Evolutionary conservation across 345 rosid genomes (phyloP).

Genomic region (Corchorus capsularis): DNA sequence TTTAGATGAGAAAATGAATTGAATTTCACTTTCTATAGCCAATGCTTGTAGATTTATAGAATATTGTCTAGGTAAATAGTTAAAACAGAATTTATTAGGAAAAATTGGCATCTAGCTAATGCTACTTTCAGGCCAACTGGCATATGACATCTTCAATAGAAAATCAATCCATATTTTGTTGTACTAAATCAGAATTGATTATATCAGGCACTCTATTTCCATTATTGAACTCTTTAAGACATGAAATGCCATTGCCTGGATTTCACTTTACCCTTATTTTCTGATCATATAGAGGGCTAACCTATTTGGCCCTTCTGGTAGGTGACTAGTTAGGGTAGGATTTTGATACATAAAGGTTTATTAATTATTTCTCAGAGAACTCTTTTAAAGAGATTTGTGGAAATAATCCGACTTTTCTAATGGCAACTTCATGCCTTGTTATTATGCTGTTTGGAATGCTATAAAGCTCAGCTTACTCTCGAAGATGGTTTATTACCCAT

Average conservation of each 20-base stretch:
- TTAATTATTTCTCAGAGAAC: neutral
- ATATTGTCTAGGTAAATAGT: neutral
- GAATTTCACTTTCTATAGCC: neutral
- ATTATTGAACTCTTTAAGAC: neutral
- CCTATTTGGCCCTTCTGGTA: neutral
- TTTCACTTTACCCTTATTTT: neutral
- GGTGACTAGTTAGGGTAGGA: neutral
- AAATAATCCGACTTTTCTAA: neutral
- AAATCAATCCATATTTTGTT: neutral
- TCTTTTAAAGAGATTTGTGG: neutral
- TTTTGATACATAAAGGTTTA: neutral
- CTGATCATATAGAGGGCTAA: neutral
- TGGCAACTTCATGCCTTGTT: neutral
- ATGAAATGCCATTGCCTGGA: neutral
- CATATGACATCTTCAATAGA: conserved; percentile 7
- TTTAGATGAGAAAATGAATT: conserved; percentile 4
- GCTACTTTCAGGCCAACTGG: neutral
- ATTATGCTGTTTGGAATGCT: conserved; percentile 9
- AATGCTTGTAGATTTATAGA: neutral
- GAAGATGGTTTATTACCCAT: neutral
- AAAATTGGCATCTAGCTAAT: neutral
- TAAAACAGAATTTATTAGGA: neutral
- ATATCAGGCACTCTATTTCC: neutral
- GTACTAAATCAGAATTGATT: neutral
- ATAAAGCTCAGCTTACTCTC: neutral